Evolutionary conservation across 441 rosid genomes (phyloP), one percentile per base, ranked within the genome.

Genomic region (Eutrema salsugineum): DNA sequence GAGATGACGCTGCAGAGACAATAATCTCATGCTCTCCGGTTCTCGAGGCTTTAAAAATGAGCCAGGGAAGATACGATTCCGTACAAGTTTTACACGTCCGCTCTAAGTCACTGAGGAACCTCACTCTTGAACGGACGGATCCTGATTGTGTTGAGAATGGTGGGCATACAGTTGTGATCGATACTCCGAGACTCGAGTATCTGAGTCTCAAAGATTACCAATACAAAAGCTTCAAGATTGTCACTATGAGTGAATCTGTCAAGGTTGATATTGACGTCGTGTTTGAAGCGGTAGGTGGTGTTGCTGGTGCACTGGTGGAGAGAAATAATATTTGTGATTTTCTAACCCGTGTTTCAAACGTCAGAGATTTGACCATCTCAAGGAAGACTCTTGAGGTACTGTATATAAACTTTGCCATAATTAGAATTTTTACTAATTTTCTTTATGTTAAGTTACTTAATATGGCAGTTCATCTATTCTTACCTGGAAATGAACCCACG

Each of bases 381-480:
- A 69, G 73, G 57, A 47, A 17, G 49, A 69, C 19, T 36, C 66
- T 58, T 69, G 28, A 58, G 73, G 73, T 69, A 56, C 11, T 66
- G 24, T 6, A 20, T 8, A 19, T 66, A 5, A 16, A 39, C 6
- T 38, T 11, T 40, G 39, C 0, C 36, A 20, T n/a, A n/a, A n/a
- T 66, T 40, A 1, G 0, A 22, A 1, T 35, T 38, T 42, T 17
- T 11, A 16, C 32, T 39, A 8, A 4, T 35, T 9, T 12, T 36
- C 6, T 16, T 8, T 8, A 12, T 39, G 49, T 30, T 9, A 42
- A n/a, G 35, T 24, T 50, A 24, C 8, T 28, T 9, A 19, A 28
- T 46, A 9, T 48, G 32, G 59, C 42, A 70, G 74, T 24, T 38
- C 50, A 59, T 70, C 50, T 38, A 38, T 48, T 39, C 1, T 48